A percentile compares a stretch with the other conserved stretches of the same genome.
Evolutionary conservation across 2,329 filamentous ascomycete genomes (phyloP).

Genomic region (Phyllosticta citriasiana): DNA sequence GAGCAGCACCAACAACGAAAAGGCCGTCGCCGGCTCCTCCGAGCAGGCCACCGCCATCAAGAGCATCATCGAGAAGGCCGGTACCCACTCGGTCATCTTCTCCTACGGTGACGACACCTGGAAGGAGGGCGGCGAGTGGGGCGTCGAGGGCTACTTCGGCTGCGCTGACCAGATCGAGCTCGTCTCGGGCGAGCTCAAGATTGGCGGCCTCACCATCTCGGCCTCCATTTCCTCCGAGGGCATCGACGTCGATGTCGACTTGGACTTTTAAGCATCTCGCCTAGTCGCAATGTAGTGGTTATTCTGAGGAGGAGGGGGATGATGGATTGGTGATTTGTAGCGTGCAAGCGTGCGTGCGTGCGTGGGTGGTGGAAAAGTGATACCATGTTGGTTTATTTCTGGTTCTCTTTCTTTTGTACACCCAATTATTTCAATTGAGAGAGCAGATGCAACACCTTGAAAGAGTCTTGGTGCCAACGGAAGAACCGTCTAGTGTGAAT

Average conservation of each 20-base stretch:
- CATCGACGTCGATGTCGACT: conserved; percentile 10
- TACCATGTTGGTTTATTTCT: neutral
- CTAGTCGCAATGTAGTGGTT: neutral
- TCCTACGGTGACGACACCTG: conserved; percentile 69
- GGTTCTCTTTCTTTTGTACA: neutral
- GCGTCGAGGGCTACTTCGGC: conserved; percentile 76
- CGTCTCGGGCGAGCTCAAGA: conserved; percentile 9
- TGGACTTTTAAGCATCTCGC: conserved; percentile 5
- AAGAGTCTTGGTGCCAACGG: neutral
- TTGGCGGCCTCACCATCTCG: conserved; percentile 8
- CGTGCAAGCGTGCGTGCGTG: neutral
- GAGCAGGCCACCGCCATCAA: conserved; percentile 66
- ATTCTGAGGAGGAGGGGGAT: neutral
- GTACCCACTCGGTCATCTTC: conserved; percentile 69
- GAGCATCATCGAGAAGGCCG: conserved; percentile 56
- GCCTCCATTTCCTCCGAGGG: conserved; percentile 5
- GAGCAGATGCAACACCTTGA: neutral
- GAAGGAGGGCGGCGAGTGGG: conserved; percentile 62
- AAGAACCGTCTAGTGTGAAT: no score
- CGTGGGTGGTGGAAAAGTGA: neutral
- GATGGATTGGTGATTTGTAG: neutral
- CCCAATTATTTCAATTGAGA: neutral
- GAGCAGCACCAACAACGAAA: conserved; percentile 57
- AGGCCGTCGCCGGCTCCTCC: conserved; percentile 53
- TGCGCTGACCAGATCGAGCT: conserved; percentile 44